Evolutionary conservation across 352 stramenopile genomes (phyloP).

Genomic region (Globisporangium viniferum): DNA sequence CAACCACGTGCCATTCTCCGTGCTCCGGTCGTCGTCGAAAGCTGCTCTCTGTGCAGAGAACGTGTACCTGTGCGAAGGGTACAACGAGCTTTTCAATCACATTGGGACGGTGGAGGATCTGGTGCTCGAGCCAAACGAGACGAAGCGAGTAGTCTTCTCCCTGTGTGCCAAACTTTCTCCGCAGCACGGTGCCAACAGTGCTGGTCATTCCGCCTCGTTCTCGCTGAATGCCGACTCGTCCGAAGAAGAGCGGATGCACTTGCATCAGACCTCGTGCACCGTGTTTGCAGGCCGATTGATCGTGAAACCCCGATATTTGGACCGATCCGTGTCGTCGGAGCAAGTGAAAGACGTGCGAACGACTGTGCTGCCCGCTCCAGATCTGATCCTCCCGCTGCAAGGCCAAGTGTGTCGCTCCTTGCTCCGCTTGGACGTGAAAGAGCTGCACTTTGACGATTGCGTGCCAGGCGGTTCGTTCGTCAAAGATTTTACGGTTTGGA

Average conservation of each 20-base stretch:
- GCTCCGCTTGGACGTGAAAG: slow-evolving; percentile 81
- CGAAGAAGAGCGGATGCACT: slow-evolving; percentile 78
- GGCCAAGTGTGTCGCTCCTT: slow-evolving; percentile 82
- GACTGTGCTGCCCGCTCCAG: slow-evolving; percentile 34
- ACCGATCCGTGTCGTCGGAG: slow-evolving; percentile 10
- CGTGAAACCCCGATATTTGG: slow-evolving; percentile 38
- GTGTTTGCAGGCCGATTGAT: slow-evolving; percentile 64
- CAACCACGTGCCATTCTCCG: slow-evolving; percentile 70
- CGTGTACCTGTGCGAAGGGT: slow-evolving; percentile 79
- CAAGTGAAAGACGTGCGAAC: slow-evolving; percentile 13
- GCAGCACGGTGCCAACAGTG: slow-evolving; percentile 18
- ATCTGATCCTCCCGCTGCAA: slow-evolving; percentile 77
- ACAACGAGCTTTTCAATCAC: slow-evolving; percentile 90
- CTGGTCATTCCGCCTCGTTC: slow-evolving; percentile 9
- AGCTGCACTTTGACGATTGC: slow-evolving; percentile 88
- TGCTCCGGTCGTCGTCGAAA: slow-evolving; percentile 68
- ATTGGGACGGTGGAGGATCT: slow-evolving; percentile 68
- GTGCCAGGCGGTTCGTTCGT: slow-evolving; percentile 84
- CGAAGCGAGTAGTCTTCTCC: slow-evolving; percentile 69
- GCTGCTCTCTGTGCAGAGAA: slow-evolving; percentile 71
- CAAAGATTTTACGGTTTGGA: slow-evolving; percentile 90
- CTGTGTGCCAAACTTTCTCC: slow-evolving; percentile 60
- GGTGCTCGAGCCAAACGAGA: slow-evolving; percentile 60
- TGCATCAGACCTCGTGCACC: slow-evolving; percentile 83
- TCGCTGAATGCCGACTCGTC: slow-evolving; percentile 58